A percentile compares a stretch with the other conserved stretches of the same genome.
phyloP scores from a whole-genome alignment of 768 basidiomycete genomes.

The Boletus reticulatus region DNA sequence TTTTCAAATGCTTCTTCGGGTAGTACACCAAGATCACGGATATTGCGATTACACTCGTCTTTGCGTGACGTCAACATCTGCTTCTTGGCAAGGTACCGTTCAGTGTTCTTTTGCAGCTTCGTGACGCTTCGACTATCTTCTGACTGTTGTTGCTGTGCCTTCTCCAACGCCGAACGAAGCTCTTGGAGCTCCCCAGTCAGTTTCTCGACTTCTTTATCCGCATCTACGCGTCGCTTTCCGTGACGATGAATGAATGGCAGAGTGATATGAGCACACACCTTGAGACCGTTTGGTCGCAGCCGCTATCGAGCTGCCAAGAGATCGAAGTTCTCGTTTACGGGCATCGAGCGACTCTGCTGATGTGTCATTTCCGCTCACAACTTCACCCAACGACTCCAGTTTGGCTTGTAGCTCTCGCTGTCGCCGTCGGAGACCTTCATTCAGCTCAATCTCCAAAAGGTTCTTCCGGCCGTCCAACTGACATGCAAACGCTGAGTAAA shows the following conservation, averaged over 20 bases:
- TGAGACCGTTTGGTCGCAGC: slow-evolving; percentile 60
- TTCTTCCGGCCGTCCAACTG: slow-evolving; percentile 70
- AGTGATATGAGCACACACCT: slow-evolving; percentile 35
- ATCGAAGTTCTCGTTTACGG: slow-evolving; percentile 64
- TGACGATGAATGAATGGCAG: not conserved
- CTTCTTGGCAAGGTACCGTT: slow-evolving; percentile 89
- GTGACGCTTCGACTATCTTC: slow-evolving; percentile 87
- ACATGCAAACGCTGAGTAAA: not conserved
- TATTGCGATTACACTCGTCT: slow-evolving; percentile 94
- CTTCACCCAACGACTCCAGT: slow-evolving; percentile 72
- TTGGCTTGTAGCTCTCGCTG: slow-evolving; percentile 75
- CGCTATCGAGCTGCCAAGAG: slow-evolving; percentile 65
- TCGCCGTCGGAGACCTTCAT: slow-evolving; percentile 80
- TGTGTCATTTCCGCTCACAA: slow-evolving; percentile 50
- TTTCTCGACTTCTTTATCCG: slow-evolving; percentile 72
- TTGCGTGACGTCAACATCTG: slow-evolving; percentile 81
- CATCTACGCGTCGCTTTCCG: slow-evolving; percentile 38
- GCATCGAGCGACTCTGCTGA: slow-evolving; percentile 68
- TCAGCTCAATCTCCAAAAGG: slow-evolving; percentile 87
- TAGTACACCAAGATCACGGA: slow-evolving; percentile 92
- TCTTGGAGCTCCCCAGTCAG: slow-evolving; percentile 64
- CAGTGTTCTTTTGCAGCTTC: slow-evolving; percentile 93
- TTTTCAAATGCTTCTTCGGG: slow-evolving; percentile 98
- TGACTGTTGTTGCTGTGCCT: slow-evolving; percentile 73
- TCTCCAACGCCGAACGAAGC: slow-evolving; percentile 62